Evolutionary conservation across 345 rosid species (phyloP), one percentile per base, ranked within the genome.

Genomic region (Rubroshorea leprosula): DNA sequence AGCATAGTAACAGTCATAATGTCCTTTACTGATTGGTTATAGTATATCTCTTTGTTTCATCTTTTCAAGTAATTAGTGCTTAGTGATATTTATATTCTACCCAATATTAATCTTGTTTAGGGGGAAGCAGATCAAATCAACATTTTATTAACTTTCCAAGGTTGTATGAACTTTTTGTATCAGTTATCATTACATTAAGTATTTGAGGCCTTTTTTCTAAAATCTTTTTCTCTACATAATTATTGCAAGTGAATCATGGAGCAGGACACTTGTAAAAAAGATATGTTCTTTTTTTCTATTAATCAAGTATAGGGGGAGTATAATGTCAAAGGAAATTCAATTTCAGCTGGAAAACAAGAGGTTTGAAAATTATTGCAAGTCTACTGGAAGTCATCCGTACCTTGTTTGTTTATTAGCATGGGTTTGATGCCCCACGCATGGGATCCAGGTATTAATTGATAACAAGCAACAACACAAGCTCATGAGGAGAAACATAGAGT

Each of bases 71-170:
- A 5, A 29, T 56, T 21, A 56, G 1, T 19, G 15, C 51, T 19
- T 24, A 27, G 19, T 57, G 18, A n/a, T 14, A 19, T 23, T 23
- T 51, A 35, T 14, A 51, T 41, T 23, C 8, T 39, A 11, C 17
- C 63, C 29, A 12, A 47, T 1, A 35, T 22, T 24, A 23, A 27
- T 49, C 17, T 38, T 3, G 19, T 35, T 8, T 35, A 91, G 96
- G 79, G 78, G 83, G 74, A 73, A 78, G 72, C 90, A 91, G 79
- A 91, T 91, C 79, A 88, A 91, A 66, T 91, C 98, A 72, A 80
- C 95, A 55, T 91, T 91, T 72, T 88, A 91, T 69, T 84, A 90
- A 20, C 55, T 91, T 63, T 9, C 90, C 9, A 91, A 86, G 96
- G 96, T 80, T 49, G 49, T 43, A 26, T 22, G 24, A 27, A 18